phyloP scores from a whole-genome alignment of 2,329 filamentous ascomycete genomes.

The Clonostachys solani region DNA sequence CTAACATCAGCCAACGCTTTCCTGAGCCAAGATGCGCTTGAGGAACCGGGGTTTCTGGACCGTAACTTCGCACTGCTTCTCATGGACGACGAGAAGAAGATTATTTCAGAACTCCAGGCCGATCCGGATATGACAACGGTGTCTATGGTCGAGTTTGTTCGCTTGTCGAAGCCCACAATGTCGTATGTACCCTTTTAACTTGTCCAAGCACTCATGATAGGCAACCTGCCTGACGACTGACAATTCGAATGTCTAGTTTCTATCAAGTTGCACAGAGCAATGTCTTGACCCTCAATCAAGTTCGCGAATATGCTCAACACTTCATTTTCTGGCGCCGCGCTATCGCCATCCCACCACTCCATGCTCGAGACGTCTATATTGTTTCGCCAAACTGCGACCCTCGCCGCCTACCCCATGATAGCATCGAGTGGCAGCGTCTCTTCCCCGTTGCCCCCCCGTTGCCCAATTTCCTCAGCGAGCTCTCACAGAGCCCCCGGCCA shows the following conservation, averaged over 20 bases:
- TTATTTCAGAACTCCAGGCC: conserved; percentile 68
- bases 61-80: conserved; percentile 85
- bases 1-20: conserved; percentile 82
- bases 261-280: conserved; percentile 67
- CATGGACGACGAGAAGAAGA: conserved; percentile 74
- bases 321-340: conserved; percentile 95
- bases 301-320: conserved; percentile 85
- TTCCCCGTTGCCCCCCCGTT: conserved; percentile 83
- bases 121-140: conserved; percentile 73
- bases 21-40: conserved; percentile 61
- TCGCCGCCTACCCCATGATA: conserved; percentile 63
- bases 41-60: conserved; percentile 67
- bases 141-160: conserved; percentile 77
- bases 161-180: conserved; percentile 65
- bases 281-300: conserved; percentile 71
- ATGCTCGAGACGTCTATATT: conserved; percentile 86
- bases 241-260: conserved; percentile 32
- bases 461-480: conserved; percentile 78
- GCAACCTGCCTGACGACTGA: background rate
- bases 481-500: conserved; percentile 75
- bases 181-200: conserved; percentile 37
- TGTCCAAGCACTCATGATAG: background rate
- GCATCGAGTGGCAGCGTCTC: conserved; percentile 65
- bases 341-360: conserved; percentile 84
- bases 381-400: conserved; percentile 87